phyloP scores from a whole-genome alignment of 176 grass and related monocot species.

The Lolium rigidum region DNA sequence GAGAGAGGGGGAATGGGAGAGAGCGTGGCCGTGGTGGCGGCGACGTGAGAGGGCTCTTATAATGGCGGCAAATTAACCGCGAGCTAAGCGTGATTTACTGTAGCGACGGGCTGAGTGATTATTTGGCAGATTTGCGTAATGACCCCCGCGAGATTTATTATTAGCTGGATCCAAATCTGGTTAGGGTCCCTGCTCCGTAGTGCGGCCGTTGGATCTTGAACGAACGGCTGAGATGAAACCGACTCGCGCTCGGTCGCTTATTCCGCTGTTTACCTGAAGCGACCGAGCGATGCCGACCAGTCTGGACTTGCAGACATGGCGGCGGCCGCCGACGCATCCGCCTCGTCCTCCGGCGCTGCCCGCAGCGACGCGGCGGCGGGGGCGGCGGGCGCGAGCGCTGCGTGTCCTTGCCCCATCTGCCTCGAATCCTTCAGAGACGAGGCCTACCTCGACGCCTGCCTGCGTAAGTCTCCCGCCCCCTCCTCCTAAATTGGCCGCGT shows the following conservation, averaged over 20 bases:
- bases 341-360: neutral
- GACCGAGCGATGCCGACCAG: neutral
- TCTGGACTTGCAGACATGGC: conserved; percentile 21
- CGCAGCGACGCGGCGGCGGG: neutral
- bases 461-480: conserved; percentile 50
- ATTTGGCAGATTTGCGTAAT: neutral
- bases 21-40: conserved; percentile 18
- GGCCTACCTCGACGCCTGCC: conserved; percentile 70
- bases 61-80: conserved; percentile 33
- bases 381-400: neutral
- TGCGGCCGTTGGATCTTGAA: neutral
- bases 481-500: neutral
- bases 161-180: neutral
- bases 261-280: neutral
- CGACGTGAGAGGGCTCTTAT: conserved; percentile 37
- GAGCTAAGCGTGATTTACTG: conserved; percentile 37
- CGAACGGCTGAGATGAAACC: neutral
- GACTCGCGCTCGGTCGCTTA: neutral
- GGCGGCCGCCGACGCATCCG: conserved; percentile 16
- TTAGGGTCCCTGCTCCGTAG: neutral
- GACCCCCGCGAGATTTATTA: neutral
- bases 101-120: neutral
- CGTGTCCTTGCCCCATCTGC: conserved; percentile 56
- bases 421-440: conserved; percentile 60
- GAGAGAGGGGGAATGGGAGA: neutral